phyloP scores from a whole-genome alignment of 345 rosid species.

The Syzygium grande region DNA sequence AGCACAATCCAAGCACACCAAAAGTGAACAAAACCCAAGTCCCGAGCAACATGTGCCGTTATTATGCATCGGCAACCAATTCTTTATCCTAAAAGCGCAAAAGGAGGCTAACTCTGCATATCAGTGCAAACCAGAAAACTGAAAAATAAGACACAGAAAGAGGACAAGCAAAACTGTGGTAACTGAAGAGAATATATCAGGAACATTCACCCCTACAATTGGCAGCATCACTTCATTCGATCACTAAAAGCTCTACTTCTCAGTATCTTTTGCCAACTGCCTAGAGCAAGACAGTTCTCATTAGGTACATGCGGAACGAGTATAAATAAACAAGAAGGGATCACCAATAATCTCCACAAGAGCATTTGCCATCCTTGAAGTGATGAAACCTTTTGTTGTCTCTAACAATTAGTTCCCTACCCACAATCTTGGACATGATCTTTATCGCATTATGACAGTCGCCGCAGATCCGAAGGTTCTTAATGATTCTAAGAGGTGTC shows the following conservation, averaged over 20 bases:
- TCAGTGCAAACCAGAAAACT: neutral
- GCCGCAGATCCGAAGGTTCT: constrained; percentile 39
- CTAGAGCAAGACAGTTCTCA: neutral
- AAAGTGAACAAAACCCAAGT: neutral
- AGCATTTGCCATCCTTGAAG: constrained; percentile 40
- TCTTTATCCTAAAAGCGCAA: neutral
- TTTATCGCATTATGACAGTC: constrained; percentile 46
- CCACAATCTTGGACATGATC: constrained; percentile 45
- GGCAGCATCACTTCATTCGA: neutral
- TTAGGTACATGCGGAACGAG: neutral
- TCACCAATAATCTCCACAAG: constrained; percentile 49
- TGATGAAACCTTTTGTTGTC: constrained; percentile 46
- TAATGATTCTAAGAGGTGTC: constrained; percentile 34
- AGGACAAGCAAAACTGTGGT: neutral
- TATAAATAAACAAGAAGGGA: neutral
- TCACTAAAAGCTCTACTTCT: neutral
- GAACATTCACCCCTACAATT: neutral
- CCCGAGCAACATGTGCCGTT: neutral
- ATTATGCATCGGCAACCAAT: neutral
- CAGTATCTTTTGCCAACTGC: neutral
- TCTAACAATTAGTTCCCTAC: constrained; percentile 43
- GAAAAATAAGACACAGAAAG: neutral
- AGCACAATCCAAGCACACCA: neutral
- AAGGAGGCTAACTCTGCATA: neutral
- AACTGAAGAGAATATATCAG: neutral